Evolutionary conservation across 441 rosid genomes (phyloP), one percentile per base, ranked within the genome.

Genomic region (Gossypium schwendimanii): DNA sequence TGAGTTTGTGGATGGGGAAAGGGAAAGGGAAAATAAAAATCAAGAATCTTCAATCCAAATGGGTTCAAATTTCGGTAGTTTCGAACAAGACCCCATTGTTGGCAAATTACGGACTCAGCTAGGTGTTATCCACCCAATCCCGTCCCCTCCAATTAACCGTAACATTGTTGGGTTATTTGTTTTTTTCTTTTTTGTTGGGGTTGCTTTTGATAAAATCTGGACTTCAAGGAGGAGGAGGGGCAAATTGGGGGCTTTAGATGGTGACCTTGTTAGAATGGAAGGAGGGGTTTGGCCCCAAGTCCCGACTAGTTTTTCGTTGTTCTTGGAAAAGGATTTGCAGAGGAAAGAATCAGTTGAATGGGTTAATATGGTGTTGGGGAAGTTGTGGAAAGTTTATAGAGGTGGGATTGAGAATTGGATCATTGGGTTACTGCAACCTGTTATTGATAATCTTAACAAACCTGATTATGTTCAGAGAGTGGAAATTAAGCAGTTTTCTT

Each of bases 341-440:
- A 87, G 98, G 87, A 94, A 94, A 73, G 98, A 94, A 75, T 94
- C 97, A 0, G 99, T 94, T 63, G 99, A 94, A 77, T 94, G 99
- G 99, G 99, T 94, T 31, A 94, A 94, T 72, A 94, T 94, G 97
- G 99, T 94, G 70, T 65, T 94, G 90, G 98, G 92, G 28, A 94
- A 94, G 86, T 75, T 92, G 62, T 92, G 99, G 98, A 94, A 92
- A 81, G 98, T 94, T 21, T 94, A 94, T 55, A 91, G 96, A 82
- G 89, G 81, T 77, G 97, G 89, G 45, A 77, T 92, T 72, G 99
- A 94, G 88, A 87, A 92, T 81, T 94, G 99, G 98, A 59, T 94
- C 4, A 82, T 87, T 62, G 99, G 99, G 59, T 79, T 86, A 81
- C 81, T 94, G 79, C 99, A 94, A 85, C 99, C 99, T 2, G 94